These are phyloP conservation scores for Seminavis robusta DNA, from an alignment of 108 stramenopile species.

Conservation along the genomic window DNA sequence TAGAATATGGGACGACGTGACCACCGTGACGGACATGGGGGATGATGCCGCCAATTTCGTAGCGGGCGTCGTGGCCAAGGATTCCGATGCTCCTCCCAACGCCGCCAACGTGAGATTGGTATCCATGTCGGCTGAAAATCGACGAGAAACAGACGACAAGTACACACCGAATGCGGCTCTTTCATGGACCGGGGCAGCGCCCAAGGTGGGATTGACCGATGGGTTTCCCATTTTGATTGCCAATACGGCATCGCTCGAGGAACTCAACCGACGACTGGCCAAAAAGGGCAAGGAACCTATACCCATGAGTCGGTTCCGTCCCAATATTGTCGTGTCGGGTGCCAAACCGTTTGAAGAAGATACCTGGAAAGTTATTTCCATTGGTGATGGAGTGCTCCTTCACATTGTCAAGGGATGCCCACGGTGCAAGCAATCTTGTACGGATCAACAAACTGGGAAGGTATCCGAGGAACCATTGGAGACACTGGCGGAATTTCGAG, in stretches of 20 bases:
- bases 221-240: conserved; percentile 84
- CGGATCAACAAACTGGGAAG: conserved; percentile 72
- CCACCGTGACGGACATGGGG: conserved; percentile 68
- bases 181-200: conserved; percentile 18
- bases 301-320: conserved; percentile 79
- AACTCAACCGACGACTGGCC: conserved; percentile 56
- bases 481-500: conserved; percentile 67
- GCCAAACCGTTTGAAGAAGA: conserved; percentile 83
- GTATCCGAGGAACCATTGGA: conserved; percentile 62
- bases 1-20: conserved; percentile 63
- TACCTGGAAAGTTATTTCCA: conserved; percentile 77
- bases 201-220: conserved; percentile 60
- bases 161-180: conserved; percentile 55
- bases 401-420: conserved; percentile 83
- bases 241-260: conserved; percentile 60
- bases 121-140: conserved; percentile 11
- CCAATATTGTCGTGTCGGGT: conserved; percentile 71
- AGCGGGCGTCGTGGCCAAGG: conserved; percentile 39
- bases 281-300: conserved; percentile 47
- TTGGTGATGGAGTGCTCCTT: conserved; percentile 52
- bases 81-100: conserved; percentile 6
- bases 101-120: conserved; percentile 54
- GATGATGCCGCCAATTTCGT: conserved; percentile 72
- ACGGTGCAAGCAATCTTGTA: conserved; percentile 84
- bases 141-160: conserved; percentile 21